A percentile compares a stretch with the other conserved stretches of the same genome.
Conservation (phyloP, 1,139 yeast species). For the Taiozyma sp. region DNA sequence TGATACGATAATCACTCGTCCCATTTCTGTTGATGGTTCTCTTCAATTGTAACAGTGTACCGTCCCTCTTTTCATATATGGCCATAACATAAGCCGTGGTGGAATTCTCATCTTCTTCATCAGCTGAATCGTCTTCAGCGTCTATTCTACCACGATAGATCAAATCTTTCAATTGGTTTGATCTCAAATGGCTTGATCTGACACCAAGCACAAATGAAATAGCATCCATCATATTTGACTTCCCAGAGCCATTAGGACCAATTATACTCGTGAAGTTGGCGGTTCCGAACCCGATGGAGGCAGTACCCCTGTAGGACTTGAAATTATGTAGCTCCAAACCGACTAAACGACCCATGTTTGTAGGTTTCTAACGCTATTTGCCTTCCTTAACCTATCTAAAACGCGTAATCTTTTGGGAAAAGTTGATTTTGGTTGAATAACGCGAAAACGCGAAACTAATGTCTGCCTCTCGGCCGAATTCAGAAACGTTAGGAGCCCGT, state of each 20-base stretch:
- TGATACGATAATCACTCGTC: conserved; percentile 63
- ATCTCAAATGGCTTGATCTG: conserved; percentile 70
- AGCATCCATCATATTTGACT: conserved; percentile 98
- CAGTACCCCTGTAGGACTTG: conserved; percentile 82
- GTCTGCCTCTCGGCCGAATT: neutral
- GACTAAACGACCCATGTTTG: conserved; percentile 65
- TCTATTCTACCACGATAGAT: conserved; percentile 65
- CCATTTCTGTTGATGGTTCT: conserved; percentile 56
- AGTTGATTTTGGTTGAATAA: neutral
- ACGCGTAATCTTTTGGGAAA: neutral
- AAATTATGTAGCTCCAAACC: conserved; percentile 80
- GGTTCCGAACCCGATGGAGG: conserved; percentile 76
- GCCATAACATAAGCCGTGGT: conserved; percentile 78
- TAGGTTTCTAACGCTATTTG: neutral
- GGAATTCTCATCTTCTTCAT: conserved; percentile 35
- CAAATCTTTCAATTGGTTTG: conserved; percentile 68
- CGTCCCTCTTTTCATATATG: conserved; percentile 60
- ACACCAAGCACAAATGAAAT: conserved; percentile 93
- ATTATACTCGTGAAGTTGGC: conserved; percentile 85
- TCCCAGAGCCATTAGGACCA: conserved; percentile 98
- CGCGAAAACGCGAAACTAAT: neutral
- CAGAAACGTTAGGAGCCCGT: neutral
- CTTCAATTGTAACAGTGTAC: conserved; percentile 46
- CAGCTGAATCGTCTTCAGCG: conserved; percentile 18
- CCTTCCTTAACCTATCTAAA: neutral